Evolutionary conservation across 2,329 filamentous ascomycete genomes (phyloP).

Genomic region (Paraphaeosphaeria minitans): DNA sequence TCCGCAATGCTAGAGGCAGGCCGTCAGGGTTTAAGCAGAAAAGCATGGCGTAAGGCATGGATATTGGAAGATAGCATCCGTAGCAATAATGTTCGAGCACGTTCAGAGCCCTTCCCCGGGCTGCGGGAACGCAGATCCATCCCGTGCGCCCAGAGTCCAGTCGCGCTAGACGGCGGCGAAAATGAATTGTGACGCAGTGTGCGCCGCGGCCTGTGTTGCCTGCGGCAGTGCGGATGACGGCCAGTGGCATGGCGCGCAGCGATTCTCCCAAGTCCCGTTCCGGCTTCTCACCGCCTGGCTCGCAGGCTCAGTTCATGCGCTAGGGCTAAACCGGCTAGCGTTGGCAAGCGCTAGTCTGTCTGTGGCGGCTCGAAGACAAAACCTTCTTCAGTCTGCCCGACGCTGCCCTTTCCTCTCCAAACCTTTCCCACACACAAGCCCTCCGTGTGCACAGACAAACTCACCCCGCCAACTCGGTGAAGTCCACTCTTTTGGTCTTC

Average conservation of each 20-base stretch:
- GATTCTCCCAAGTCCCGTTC: conserved; percentile 10
- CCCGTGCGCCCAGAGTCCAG: conserved; percentile 9
- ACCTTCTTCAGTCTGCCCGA: conserved; percentile 23
- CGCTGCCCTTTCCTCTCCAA: conserved; percentile 26
- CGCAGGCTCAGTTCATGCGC: conserved; percentile 12
- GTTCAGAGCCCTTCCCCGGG: conserved; percentile 16
- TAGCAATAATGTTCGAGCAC: conserved; percentile 15
- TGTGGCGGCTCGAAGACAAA: neutral
- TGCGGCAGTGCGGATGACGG: conserved; percentile 5
- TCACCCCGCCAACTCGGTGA: conserved; percentile 40
- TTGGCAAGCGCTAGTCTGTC: conserved; percentile 6
- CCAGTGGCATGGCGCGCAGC: conserved; percentile 19
- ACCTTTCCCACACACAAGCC: conserved; percentile 28
- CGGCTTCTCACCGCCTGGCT: conserved; percentile 26
- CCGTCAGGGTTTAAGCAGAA: conserved; percentile 42
- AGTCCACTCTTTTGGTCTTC: conserved; percentile 50
- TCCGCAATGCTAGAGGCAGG: conserved; percentile 39
- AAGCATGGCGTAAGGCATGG: conserved; percentile 50
- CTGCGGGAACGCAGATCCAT: conserved; percentile 14
- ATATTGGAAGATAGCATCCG: conserved; percentile 18
- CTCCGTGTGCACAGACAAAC: conserved; percentile 39
- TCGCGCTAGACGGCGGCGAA: conserved; percentile 12
- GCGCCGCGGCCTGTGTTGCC: neutral
- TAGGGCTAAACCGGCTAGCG: conserved; percentile 21
- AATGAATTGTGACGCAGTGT: conserved; percentile 3